Base-by-base conservation (phyloP, 768 basidiomycete genomes). In the Chalciporus piperatus region DNA sequence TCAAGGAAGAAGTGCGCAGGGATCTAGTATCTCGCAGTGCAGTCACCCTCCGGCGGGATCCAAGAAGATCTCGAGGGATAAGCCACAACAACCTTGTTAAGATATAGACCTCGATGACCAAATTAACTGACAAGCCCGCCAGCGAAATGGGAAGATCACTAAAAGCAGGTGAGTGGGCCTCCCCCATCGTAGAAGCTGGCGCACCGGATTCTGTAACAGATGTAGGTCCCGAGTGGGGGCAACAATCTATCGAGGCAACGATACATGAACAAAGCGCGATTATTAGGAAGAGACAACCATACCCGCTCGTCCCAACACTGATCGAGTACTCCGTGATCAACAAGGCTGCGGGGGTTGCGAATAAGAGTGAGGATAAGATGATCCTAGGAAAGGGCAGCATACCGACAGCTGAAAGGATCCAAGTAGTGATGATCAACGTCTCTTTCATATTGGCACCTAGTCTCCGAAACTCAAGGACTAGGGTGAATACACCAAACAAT, bases 71-170 rank as follows among this genome's bases (percentile, higher is more conserved):
- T 22, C 55, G 55, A 47, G 71, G 51, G 32, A 69, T 54, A 50
- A 71, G 37, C 25, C 59, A 54, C 42, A 66, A 61, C 12, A 70
- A 47, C 8, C 78, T 73, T n/a, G 63, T 52, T 22, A 70, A 47
- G 12, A 70, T 57, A 40, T 75, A 78, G 9, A 71, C 25, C 53
- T 77, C 76, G 32, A 79, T 48, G 12, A 62, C 12, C 27, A 77
- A 49, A 54, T 71, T 70, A 9, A 72, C 52, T 25, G 68, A 20
- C 1, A 71, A 73, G 19, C 69, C 65, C 20, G 65, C 55, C 32
- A 78, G 59, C 12, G 76, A 66, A 1, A 71, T 68, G 3, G 72
- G 70, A 11, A 75, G 58, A 54, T 66, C 74, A 41, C 78, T 80
- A n/a, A 22, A n/a, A 45, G 16, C 25, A 33, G 8, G 2, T 59